Percentiles rank a stretch among this genome's conserved stretches.
phyloP scores from a whole-genome alignment of 257 asterid genomes.

The Capsicum chinense region DNA sequence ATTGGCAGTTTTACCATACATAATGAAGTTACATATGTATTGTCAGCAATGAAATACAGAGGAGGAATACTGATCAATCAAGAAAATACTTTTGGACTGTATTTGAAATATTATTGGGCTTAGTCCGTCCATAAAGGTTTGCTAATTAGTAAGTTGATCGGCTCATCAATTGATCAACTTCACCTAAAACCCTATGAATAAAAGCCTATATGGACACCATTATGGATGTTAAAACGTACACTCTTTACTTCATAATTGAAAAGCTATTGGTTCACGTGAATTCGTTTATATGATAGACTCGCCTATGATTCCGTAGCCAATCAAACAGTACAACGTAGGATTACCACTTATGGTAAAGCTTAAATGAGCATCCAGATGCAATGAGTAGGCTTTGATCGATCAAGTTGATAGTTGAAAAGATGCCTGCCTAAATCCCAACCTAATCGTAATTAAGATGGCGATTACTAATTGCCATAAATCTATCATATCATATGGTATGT shows the following conservation, averaged over 20 bases:
- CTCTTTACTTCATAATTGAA: neutral
- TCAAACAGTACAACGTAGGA: neutral
- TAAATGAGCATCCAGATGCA: neutral
- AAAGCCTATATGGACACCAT: neutral
- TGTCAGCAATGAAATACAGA: neutral
- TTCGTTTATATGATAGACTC: neutral
- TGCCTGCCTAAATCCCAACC: neutral
- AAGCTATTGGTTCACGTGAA: neutral
- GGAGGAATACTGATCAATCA: constrained; percentile 15
- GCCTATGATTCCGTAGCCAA: neutral
- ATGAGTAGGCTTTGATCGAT: neutral
- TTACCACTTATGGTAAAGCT: neutral
- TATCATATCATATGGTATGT: neutral
- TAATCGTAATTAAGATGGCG: neutral
- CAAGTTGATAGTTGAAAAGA: neutral
- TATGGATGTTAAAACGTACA: neutral
- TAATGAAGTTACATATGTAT: neutral
- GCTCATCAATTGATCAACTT: neutral
- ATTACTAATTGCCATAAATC: neutral
- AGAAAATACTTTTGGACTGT: neutral
- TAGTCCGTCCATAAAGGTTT: neutral
- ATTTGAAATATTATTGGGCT: neutral
- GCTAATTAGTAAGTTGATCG: neutral
- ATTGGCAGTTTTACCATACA: neutral
- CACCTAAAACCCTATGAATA: neutral